Evolutionary conservation across 2,329 filamentous ascomycete species (phyloP).

Genomic region (Claviceps sp.): DNA sequence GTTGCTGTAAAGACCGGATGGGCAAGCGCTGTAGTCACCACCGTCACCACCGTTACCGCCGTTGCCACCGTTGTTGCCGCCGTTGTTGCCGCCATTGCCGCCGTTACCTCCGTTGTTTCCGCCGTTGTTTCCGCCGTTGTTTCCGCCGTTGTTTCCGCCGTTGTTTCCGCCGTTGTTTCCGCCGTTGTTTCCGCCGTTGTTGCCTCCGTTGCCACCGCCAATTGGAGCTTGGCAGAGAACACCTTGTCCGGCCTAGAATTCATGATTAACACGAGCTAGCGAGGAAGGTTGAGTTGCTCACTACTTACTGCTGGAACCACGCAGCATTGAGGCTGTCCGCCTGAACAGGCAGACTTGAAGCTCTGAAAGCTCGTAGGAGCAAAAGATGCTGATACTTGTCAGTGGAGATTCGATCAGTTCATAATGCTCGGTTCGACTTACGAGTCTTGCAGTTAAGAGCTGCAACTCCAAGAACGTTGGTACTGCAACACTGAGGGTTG

Average conservation of each 20-base stretch:
- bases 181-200: background rate
- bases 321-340: background rate
- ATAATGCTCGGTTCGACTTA: conserved; percentile 1
- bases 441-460: conserved; percentile 6
- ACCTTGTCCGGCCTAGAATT: background rate
- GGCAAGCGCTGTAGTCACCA: conserved; percentile 7
- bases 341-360: background rate
- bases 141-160: background rate
- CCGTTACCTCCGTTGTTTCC: background rate
- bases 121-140: background rate
- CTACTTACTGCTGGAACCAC: conserved; percentile 1
- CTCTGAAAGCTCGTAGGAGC: background rate
- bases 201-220: background rate
- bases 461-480: conserved; percentile 7
- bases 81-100: too few species aligned
- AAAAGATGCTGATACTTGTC: background rate
- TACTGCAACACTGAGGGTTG: conserved; percentile 7
- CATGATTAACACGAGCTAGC: background rate
- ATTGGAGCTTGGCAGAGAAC: background rate
- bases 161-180: background rate
- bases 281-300: background rate
- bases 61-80: too few species aligned
- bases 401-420: background rate
- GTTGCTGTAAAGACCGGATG: conserved; percentile 12
- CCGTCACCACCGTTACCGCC: too few species aligned